Evolutionary conservation across 805 yeast species (phyloP).

Genomic region (Hanseniaspora singularis): DNA sequence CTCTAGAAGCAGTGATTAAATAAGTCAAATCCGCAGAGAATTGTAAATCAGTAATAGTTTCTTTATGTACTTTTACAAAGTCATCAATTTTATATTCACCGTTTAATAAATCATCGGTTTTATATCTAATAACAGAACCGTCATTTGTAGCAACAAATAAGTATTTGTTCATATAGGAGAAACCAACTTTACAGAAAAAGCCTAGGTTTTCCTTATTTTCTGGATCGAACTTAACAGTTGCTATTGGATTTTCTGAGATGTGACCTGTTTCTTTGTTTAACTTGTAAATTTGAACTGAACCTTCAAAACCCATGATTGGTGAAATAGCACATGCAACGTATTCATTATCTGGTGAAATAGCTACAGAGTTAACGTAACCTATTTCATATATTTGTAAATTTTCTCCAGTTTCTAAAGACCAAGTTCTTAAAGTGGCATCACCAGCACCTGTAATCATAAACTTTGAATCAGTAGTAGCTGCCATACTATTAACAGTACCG

Average conservation of each 20-base stretch:
- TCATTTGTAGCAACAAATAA: constrained; percentile 81
- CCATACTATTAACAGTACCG: constrained; percentile 94
- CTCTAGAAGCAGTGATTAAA: constrained; percentile 86
- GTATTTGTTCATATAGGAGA: constrained; percentile 64
- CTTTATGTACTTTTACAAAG: constrained; percentile 58
- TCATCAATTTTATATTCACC: constrained; percentile 43
- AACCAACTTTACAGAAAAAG: constrained; percentile 32
- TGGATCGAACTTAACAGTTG: neutral
- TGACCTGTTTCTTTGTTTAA: constrained; percentile 34
- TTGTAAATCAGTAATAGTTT: constrained; percentile 76
- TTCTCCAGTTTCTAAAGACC: constrained; percentile 73
- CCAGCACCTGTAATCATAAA: constrained; percentile 81
- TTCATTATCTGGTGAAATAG: constrained; percentile 62
- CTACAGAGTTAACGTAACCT: constrained; percentile 70
- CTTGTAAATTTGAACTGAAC: constrained; percentile 59
- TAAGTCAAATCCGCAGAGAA: constrained; percentile 77
- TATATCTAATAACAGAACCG: constrained; percentile 72
- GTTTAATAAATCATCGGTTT: constrained; percentile 23
- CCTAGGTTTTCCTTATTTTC: constrained; percentile 28
- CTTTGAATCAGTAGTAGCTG: constrained; percentile 59
- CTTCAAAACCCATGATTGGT: constrained; percentile 80
- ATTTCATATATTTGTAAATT: constrained; percentile 59
- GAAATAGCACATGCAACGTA: constrained; percentile 69
- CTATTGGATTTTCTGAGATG: constrained; percentile 25
- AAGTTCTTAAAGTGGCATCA: constrained; percentile 71